Conservation (phyloP, 176 grass and related monocot genomes). For the Oropetium thomaeum region DNA sequence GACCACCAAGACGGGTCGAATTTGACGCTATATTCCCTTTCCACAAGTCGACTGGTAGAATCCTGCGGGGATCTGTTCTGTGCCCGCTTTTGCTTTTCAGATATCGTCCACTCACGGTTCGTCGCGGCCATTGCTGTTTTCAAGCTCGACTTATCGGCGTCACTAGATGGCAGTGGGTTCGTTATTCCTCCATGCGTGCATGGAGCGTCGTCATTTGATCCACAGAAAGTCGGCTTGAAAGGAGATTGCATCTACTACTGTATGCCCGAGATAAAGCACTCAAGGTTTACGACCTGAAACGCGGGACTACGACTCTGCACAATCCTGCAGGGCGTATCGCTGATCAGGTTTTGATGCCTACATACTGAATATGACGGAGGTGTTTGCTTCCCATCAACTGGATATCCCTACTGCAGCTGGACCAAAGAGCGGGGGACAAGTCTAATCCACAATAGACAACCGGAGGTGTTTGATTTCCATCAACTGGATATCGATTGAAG, state of each 20-base stretch:
- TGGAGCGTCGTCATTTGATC: neutral
- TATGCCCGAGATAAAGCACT: neutral
- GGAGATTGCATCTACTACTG: conserved; percentile 3
- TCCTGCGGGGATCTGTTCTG: neutral
- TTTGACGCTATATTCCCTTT: neutral
- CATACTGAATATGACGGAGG: neutral
- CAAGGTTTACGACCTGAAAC: neutral
- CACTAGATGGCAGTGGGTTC: neutral
- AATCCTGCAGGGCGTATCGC: neutral
- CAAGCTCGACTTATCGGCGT: neutral
- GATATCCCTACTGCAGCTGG: too few species aligned
- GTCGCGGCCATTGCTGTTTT: neutral
- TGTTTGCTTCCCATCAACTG: too few species aligned
- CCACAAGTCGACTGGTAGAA: neutral
- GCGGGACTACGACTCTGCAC: neutral
- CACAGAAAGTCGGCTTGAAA: neutral
- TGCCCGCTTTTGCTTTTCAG: neutral
- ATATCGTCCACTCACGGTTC: neutral
- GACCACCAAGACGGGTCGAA: too few species aligned
- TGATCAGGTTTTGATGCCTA: neutral
- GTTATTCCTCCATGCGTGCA: neutral
- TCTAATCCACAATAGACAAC: too few species aligned
- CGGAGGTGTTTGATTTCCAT: too few species aligned
- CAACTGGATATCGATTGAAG: too few species aligned
- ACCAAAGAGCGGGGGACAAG: too few species aligned